Evolutionary conservation across 2,329 filamentous ascomycete species (phyloP), one percentile per base, ranked within the genome.

Genomic region (Penicillium sclerotiorum): DNA sequence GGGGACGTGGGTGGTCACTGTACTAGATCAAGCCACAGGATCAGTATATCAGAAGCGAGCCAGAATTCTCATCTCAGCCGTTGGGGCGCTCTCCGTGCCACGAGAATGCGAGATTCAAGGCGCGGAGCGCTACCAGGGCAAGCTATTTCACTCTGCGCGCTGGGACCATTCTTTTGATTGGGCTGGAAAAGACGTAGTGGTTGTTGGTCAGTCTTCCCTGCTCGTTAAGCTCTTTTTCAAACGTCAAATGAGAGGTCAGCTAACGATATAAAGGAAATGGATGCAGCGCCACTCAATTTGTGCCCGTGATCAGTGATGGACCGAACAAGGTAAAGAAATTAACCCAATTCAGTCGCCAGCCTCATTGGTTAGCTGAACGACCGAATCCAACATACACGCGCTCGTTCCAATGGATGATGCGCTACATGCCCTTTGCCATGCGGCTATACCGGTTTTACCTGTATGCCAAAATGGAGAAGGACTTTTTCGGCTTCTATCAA

Each of bases 331-430:
- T 69, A 8, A 68, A 63, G 17, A 70, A 67, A 20, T 63, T 78
- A 18, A 74, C 71, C 0, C 77, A 81, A 41, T 80, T 81, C 54
- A 72, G 66, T n/a, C 73, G 77, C 8, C 77, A 80, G 61, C 65
- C 78, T 4, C 79, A 81, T 50, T 81, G 75, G 65, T 65, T 81
- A 1, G 66, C 72, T 2, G 73, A 76, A 40, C 69, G 76, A 9
- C 68, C 72, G 0, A 78, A 77, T 43, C 73, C 70, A 0, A 50
- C 63, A 39, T 79, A 78, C 52, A 66, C 69, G 0, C 15, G 61
- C 0, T 45, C 62, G 0, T 77, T 77, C 63, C 73, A 76, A 56
- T 66, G 63, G n/a, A 50, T 70, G 2, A 76, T 80, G 74, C 66
- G 69, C 27, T 75, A 75, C 49, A 61, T 78, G 4, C 76, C 77